Evolutionary conservation across 805 yeast genomes (phyloP).

Genomic region (Wickerhamiella lipophila): DNA sequence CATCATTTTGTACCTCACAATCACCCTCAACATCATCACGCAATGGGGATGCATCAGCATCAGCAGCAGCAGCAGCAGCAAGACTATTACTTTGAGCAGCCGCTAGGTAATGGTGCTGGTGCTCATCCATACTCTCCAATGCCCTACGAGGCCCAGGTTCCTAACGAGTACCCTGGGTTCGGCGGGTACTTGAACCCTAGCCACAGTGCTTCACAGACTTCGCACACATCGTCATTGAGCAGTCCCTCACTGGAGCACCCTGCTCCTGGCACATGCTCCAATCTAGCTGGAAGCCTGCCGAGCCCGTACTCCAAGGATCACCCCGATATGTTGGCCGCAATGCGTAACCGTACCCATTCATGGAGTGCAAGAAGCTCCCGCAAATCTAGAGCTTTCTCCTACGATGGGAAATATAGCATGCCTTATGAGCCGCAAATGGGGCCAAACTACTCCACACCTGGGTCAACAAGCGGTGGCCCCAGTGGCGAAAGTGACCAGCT

Average conservation of each 20-base stretch:
- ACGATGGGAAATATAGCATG: neutral
- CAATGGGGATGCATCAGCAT: too few species aligned
- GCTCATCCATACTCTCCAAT: neutral
- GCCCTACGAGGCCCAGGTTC: neutral
- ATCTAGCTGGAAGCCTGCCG: neutral
- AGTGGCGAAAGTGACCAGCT: neutral
- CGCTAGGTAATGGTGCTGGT: too few species aligned
- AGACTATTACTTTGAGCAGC: conserved; percentile 2
- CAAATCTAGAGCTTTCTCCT: neutral
- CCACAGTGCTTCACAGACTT: neutral
- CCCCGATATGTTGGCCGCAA: conserved; percentile 7
- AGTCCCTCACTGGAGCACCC: conserved; percentile 2
- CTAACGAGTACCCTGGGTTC: neutral
- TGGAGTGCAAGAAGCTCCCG: neutral
- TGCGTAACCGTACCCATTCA: conserved; percentile 1
- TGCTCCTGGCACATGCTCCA: neutral
- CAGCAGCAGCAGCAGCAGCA: too few species aligned
- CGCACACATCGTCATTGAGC: neutral
- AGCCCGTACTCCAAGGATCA: conserved; percentile 5
- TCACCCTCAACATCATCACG: too few species aligned
- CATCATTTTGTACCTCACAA: too few species aligned
- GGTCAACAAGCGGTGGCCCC: too few species aligned
- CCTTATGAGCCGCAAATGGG: conserved; percentile 7
- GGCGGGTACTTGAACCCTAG: neutral
- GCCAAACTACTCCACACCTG: neutral